Evolutionary conservation across 257 asterid genomes (phyloP).

Genomic region (Verbascum thapsus): DNA sequence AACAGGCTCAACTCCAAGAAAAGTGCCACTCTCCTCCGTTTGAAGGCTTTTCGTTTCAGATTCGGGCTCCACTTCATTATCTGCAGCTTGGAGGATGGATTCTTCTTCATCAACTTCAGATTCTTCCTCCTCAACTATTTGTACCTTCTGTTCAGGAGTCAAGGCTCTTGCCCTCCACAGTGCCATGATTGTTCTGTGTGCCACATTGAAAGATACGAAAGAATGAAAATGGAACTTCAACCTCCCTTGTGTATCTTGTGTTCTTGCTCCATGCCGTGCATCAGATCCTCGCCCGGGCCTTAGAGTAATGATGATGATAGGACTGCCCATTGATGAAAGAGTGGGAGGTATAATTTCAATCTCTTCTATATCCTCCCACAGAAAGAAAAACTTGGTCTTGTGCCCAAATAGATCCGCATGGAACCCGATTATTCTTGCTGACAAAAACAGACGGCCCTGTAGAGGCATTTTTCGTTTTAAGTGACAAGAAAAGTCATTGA

Average conservation of each 20-base stretch:
- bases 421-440: slow-evolving; percentile 96
- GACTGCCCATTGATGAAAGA: slow-evolving; percentile 97
- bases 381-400: slow-evolving; percentile 92
- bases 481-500: slow-evolving; percentile 94
- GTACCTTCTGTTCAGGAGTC: slow-evolving; percentile 94
- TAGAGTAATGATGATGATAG: slow-evolving; percentile 73
- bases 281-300: slow-evolving; percentile 88
- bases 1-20: slow-evolving; percentile 69
- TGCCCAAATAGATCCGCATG: slow-evolving; percentile 95
- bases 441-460: slow-evolving; percentile 96
- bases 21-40: slow-evolving; percentile 73
- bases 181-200: slow-evolving; percentile 93
- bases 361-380: slow-evolving; percentile 98
- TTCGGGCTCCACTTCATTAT: slow-evolving; percentile 58
- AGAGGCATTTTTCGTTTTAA: slow-evolving; percentile 96
- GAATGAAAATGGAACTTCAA: slow-evolving; percentile 93
- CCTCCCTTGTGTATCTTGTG: slow-evolving; percentile 83
- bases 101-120: slow-evolving; percentile 60
- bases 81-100: too few relatives aligned
- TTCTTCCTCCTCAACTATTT: slow-evolving; percentile 80
- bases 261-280: slow-evolving; percentile 93
- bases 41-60: slow-evolving; percentile 63
- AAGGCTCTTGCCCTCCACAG: slow-evolving; percentile 92
- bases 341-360: slow-evolving; percentile 86
- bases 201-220: slow-evolving; percentile 87